A percentile compares a stretch with the other conserved stretches of the same genome.
phyloP scores from a whole-genome alignment of 768 basidiomycete species.

The Mycena metata region DNA sequence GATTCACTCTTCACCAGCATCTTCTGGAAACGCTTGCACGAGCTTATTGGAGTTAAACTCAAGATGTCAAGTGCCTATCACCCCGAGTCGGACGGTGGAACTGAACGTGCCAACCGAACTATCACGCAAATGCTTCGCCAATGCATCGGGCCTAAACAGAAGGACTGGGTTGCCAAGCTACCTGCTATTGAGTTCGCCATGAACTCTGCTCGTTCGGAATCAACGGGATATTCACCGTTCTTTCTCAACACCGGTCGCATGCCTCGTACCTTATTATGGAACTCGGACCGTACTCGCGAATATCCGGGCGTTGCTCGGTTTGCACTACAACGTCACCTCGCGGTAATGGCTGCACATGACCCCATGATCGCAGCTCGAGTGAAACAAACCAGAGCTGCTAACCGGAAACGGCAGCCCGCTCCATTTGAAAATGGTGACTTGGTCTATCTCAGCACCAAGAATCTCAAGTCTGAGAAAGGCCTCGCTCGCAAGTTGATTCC shows the following conservation, averaged over 20 bases:
- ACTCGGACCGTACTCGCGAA: neutral
- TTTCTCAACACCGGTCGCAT: neutral
- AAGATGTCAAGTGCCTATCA: conserved; percentile 4
- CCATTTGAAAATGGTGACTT: neutral
- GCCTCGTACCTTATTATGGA: neutral
- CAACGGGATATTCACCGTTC: neutral
- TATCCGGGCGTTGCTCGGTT: neutral
- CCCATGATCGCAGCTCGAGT: neutral
- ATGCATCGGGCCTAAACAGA: neutral
- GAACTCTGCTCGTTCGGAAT: neutral
- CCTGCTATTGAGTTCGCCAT: conserved; percentile 3
- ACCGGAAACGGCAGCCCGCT: neutral
- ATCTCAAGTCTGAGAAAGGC: conserved; percentile 44
- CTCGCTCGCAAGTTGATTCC: conserved; percentile 46
- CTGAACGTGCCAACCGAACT: neutral
- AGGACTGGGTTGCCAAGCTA: neutral
- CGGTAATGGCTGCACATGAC: conserved; percentile 3
- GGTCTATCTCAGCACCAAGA: conserved; percentile 45
- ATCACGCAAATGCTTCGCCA: neutral
- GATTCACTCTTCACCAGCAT: neutral
- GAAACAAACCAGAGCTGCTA: neutral
- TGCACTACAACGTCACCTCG: neutral
- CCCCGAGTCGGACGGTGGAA: neutral
- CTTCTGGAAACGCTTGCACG: neutral
- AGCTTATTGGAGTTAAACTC: conserved; percentile 4